Evolutionary conservation across 192 early-diverging fungal species (phyloP).

Genomic region (Borealophlyctis nickersoniae): DNA sequence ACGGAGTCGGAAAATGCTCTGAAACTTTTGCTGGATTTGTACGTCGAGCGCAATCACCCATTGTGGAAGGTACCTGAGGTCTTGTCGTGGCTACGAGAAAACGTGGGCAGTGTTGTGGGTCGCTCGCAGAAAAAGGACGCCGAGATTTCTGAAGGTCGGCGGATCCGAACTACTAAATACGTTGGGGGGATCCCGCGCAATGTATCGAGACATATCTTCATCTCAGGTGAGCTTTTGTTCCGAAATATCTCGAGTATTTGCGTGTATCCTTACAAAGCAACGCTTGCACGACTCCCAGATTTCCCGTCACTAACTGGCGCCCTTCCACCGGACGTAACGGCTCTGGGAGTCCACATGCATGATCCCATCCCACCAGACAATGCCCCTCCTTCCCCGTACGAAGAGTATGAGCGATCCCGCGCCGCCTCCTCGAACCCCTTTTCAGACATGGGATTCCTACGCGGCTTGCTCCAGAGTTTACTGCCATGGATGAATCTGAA

Average conservation of each 20-base stretch:
- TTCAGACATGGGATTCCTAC: conserved; percentile 8
- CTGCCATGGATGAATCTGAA: conserved; percentile 19
- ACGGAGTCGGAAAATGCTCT: conserved; percentile 18
- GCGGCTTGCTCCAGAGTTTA: neutral
- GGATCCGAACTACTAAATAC: neutral
- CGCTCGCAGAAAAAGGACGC: neutral
- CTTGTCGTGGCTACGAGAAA: conserved; percentile 39
- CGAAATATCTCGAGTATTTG: conserved; percentile 7
- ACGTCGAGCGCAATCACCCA: conserved; percentile 68
- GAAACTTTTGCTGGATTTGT: conserved; percentile 57
- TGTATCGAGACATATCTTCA: conserved; percentile 43
- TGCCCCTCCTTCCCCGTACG: conserved; percentile 16
- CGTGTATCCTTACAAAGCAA: too few species aligned
- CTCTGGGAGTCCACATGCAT: conserved; percentile 50
- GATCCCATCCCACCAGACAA: conserved; percentile 64
- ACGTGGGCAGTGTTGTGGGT: conserved; percentile 6
- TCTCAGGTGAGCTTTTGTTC: conserved; percentile 22
- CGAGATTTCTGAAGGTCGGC: conserved; percentile 20
- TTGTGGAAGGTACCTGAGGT: conserved; percentile 85
- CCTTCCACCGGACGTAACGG: conserved; percentile 49
- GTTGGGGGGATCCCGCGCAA: conserved; percentile 33
- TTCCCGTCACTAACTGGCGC: conserved; percentile 44
- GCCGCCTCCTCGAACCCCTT: neutral
- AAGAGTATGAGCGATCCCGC: conserved; percentile 1
- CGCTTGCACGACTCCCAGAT: conserved; percentile 44